These are phyloP conservation scores for Borovskyia barvae DNA, from an alignment of 208 protist species.

Conservation along the genomic window DNA sequence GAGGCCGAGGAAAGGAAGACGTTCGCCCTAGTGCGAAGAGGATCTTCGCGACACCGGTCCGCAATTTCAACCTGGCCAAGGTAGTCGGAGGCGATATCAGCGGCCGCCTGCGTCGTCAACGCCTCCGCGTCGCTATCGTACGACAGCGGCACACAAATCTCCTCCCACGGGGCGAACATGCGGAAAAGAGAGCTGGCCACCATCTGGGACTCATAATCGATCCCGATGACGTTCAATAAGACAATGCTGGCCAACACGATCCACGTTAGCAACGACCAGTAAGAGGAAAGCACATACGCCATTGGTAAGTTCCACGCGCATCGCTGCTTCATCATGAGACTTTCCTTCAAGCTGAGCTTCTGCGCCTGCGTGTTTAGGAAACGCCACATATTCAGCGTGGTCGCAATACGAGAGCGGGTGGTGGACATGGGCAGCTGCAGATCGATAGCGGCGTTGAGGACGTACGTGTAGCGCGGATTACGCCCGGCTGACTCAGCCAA, in stretches of 20 bases:
- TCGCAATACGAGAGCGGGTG: constrained; percentile 84
- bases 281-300: constrained; percentile 85
- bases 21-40: constrained; percentile 39
- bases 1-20: constrained; percentile 75
- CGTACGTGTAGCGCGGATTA: constrained; percentile 87
- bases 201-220: constrained; percentile 85
- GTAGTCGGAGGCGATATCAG: constrained; percentile 55
- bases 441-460: constrained; percentile 88
- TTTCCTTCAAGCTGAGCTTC: constrained; percentile 76
- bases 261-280: constrained; percentile 87
- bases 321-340: constrained; percentile 73
- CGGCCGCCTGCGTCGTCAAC: constrained; percentile 50
- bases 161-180: constrained; percentile 74
- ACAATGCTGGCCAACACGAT: constrained; percentile 52
- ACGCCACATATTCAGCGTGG: constrained; percentile 87
- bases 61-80: constrained; percentile 54
- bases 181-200: constrained; percentile 79
- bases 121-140: constrained; percentile 9
- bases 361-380: constrained; percentile 84
- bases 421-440: constrained; percentile 88
- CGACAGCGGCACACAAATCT: constrained; percentile 31
- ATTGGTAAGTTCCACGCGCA: constrained; percentile 82
- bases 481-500: constrained; percentile 79
- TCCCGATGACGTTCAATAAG: constrained; percentile 69
- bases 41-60: constrained; percentile 22